phyloP scores from a whole-genome alignment of 805 yeast genomes.

The Kazachstania taianensis region DNA sequence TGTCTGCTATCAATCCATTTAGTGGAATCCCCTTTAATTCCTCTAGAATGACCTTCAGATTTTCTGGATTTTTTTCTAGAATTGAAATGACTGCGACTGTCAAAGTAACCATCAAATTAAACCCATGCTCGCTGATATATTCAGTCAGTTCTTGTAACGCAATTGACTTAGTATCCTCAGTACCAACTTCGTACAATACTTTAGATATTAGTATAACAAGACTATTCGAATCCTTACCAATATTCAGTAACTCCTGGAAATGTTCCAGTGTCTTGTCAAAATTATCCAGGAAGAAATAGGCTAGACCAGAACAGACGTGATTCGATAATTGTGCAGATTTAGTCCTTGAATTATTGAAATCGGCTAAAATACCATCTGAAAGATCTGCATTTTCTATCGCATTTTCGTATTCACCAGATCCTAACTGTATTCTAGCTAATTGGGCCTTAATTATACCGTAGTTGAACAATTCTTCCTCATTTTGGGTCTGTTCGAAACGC shows the following conservation, averaged over 20 bases:
- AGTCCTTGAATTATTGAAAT: slow-evolving; percentile 29
- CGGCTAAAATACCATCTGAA: slow-evolving; percentile 41
- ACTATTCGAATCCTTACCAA: slow-evolving; percentile 48
- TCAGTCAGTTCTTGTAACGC: slow-evolving; percentile 76
- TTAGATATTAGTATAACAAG: slow-evolving; percentile 70
- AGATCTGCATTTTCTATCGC: slow-evolving; percentile 56
- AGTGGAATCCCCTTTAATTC: slow-evolving; percentile 50
- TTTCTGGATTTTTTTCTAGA: slow-evolving; percentile 47
- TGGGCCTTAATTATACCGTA: slow-evolving; percentile 59
- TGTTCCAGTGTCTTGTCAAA: slow-evolving; percentile 58
- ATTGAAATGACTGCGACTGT: slow-evolving; percentile 74
- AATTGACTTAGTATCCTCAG: slow-evolving; percentile 67
- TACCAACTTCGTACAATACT: slow-evolving; percentile 65
- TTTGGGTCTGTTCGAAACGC: slow-evolving; percentile 47
- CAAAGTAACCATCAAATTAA: slow-evolving; percentile 56
- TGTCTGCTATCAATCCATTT: slow-evolving; percentile 39
- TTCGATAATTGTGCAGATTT: slow-evolving; percentile 41
- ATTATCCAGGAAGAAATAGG: slow-evolving; percentile 51
- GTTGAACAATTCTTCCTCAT: slow-evolving; percentile 34
- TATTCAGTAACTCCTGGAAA: slow-evolving; percentile 51
- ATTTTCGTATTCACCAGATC: slow-evolving; percentile 39
- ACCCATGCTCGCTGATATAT: slow-evolving; percentile 52
- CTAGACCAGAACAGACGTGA: slow-evolving; percentile 60
- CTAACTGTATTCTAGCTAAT: slow-evolving; percentile 62
- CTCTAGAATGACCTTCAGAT: slow-evolving; percentile 48